A percentile compares a stretch with the other conserved stretches of the same genome.
Evolutionary conservation across 306 rosid genomes (phyloP).

Genomic region (Prinsepia uniflora): DNA sequence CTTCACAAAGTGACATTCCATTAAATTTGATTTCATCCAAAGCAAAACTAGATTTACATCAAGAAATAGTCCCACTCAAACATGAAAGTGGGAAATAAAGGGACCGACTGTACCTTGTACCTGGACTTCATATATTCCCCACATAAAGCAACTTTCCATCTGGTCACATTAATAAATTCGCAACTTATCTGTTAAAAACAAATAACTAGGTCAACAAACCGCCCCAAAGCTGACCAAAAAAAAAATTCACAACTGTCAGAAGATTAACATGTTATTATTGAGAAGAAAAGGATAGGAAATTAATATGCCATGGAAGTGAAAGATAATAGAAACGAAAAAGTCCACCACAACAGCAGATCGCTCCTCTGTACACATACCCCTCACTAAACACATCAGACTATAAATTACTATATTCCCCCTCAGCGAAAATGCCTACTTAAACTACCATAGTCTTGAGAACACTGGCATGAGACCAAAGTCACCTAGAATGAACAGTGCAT

Average conservation of each 20-base stretch:
- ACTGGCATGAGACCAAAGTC: too few species aligned
- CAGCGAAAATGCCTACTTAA: background rate
- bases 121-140: conserved; percentile 95
- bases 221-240: background rate
- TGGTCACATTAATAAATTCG: conserved; percentile 68
- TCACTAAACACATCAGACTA: background rate
- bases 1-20: conserved; percentile 17
- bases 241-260: too few species aligned
- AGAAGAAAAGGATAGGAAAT: too few species aligned
- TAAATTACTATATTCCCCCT: background rate
- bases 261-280: too few species aligned
- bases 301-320: background rate
- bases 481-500: background rate
- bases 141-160: conserved; percentile 97
- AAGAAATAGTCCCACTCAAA: conserved; percentile 19
- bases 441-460: background rate
- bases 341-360: background rate
- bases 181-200: conserved; percentile 60
- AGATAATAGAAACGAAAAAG: background rate
- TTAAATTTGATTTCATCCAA: conserved; percentile 11
- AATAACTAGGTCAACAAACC: conserved; percentile 21
- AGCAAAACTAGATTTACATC: background rate
- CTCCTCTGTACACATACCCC: background rate
- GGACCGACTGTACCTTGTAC: conserved; percentile 53
- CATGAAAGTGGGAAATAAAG: conserved; percentile 13